A percentile compares a stretch with the other conserved stretches of the same genome.
These are phyloP conservation scores for Debaryomyces psychrophilus DNA, from an alignment of 1,139 yeast species.

Conservation along the genomic window DNA sequence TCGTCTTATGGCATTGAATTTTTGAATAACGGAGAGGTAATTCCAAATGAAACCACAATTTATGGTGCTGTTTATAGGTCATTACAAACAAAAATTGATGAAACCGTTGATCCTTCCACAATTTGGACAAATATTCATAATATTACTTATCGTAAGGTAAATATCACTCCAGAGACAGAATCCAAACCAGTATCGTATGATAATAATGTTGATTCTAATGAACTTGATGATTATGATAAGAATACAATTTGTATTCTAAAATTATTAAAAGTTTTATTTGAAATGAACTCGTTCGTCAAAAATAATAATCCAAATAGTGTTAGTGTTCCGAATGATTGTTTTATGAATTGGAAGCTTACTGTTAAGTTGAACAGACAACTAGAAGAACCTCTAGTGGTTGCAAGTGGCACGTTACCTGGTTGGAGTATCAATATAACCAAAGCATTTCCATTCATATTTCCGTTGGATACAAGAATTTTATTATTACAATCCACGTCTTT, in stretches of 20 bases:
- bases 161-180: slow-evolving; percentile 19
- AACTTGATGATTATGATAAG: slow-evolving; percentile 42
- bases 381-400: slow-evolving; percentile 87
- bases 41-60: slow-evolving; percentile 73
- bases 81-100: slow-evolving; percentile 42
- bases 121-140: slow-evolving; percentile 63
- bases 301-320: slow-evolving; percentile 16
- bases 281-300: slow-evolving; percentile 48
- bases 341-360: slow-evolving; percentile 79
- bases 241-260: slow-evolving; percentile 55
- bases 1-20: slow-evolving; percentile 54
- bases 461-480: slow-evolving; percentile 76
- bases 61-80: slow-evolving; percentile 76
- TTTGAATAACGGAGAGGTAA: slow-evolving; percentile 57
- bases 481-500: slow-evolving; percentile 88
- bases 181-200: slow-evolving; percentile 18
- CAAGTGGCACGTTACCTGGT: slow-evolving; percentile 82
- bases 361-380: slow-evolving; percentile 86
- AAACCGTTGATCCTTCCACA: slow-evolving; percentile 48
- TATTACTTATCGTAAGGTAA: slow-evolving; percentile 53
- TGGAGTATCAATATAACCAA: slow-evolving; percentile 81
- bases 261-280: slow-evolving; percentile 56
- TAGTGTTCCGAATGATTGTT: slow-evolving; percentile 46
- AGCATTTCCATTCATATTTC: slow-evolving; percentile 79
- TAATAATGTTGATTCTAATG: slow-evolving; percentile 31